Base-by-base conservation (phyloP, 2,329 filamentous ascomycete species). In the Phialophora expanda region DNA sequence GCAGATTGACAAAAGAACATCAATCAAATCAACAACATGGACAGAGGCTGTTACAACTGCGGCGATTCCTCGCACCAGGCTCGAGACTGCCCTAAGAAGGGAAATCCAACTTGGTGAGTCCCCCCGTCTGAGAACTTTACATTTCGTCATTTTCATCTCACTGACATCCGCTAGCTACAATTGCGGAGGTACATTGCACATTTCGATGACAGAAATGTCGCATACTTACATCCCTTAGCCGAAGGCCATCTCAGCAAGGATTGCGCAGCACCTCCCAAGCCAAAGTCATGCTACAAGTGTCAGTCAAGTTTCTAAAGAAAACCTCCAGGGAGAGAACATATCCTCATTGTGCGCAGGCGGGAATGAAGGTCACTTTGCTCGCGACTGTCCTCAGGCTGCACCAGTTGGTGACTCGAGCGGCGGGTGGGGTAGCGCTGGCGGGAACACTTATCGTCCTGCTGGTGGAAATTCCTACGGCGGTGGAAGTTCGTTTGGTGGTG, bases 161-260 rank as follows among this genome's bases (percentile, higher is more conserved):
- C 68, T 71, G 66, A 70, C 65, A 66, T 60, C 61, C 61, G 17
- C 38, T 77, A 91, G 89, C 86, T 93, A 92, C 83, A 92, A 92
- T 86, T 93, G 90, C 78, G 89, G 89, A 80, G 86, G 88, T 90
- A 85, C 80, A 87, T 83, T 66, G 64, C 64, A 51, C 67, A 62
- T 32, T 61, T 54, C 34, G 48, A 28, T 46, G 26, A 17, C 48
- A 26, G 22, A 32, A 44, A n/a, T 55, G 12, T 12, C 41, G 38
- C 30, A 44, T 26, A 66, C 61, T 66, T 22, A 65, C 56, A 26
- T 54, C 55, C 28, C 28, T 55, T 56, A 85, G 83, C 80, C 73
- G 82, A 86, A 82, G 91, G 91, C 73, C 91, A 94, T 79, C 89
- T 94, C 81, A 89, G 90, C 86, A 92, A 93, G 80, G 94, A 98